phyloP scores from a whole-genome alignment of 805 yeast genomes.

The Saturnispora serradocipensis region DNA sequence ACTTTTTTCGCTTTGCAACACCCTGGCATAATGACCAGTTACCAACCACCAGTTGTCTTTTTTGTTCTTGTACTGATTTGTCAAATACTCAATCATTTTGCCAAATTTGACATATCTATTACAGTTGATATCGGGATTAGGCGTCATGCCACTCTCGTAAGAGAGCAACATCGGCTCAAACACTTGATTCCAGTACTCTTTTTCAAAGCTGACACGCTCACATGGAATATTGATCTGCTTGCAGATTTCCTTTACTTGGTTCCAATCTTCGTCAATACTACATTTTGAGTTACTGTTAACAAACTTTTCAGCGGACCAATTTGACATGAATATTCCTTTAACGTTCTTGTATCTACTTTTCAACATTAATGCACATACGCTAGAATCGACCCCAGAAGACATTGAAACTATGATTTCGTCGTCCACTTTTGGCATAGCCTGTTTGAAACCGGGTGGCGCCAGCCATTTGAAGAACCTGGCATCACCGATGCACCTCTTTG shows the following conservation, averaged over 20 bases:
- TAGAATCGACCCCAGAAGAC: constrained; percentile 96
- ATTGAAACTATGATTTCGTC: constrained; percentile 77
- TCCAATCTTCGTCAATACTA: constrained; percentile 76
- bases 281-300: constrained; percentile 37
- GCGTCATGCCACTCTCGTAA: constrained; percentile 70
- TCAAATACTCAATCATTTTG: constrained; percentile 47
- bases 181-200: constrained; percentile 87
- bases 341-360: constrained; percentile 50
- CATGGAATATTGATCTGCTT: constrained; percentile 54
- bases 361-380: constrained; percentile 61
- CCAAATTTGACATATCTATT: constrained; percentile 86
- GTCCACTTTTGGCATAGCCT: constrained; percentile 34
- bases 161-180: constrained; percentile 83
- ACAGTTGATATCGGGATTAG: constrained; percentile 91
- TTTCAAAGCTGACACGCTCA: constrained; percentile 73
- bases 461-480: not conserved
- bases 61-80: constrained; percentile 8
- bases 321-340: constrained; percentile 84
- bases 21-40: constrained; percentile 74
- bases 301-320: constrained; percentile 50
- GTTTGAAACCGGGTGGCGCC: constrained; percentile 21
- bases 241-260: constrained; percentile 64
- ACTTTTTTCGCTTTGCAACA: constrained; percentile 30
- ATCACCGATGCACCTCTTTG: not conserved
- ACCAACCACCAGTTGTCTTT: constrained; percentile 66